Conservation (phyloP, 75 land plant genomes). For the Cupressus sempervirens region DNA sequence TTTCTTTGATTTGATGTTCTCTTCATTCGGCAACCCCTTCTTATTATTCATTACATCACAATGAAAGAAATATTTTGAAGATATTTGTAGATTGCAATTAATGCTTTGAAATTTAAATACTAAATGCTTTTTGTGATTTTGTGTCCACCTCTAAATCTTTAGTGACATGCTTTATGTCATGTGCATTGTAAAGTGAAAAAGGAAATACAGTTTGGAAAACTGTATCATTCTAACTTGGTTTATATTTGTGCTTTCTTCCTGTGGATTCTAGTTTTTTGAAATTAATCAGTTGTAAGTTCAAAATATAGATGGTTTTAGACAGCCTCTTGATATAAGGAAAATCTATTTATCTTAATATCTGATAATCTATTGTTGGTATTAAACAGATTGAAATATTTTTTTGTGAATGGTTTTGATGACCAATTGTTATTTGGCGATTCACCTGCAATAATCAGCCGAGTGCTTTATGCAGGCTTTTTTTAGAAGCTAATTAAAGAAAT, state of each 20-base stretch:
- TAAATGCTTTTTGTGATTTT: background rate
- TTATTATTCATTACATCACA: background rate
- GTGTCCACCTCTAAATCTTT: background rate
- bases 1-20: background rate
- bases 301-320: background rate
- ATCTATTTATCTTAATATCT: background rate
- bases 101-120: background rate
- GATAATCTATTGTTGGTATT: background rate
- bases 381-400: too few species aligned
- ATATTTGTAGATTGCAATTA: background rate
- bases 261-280: background rate
- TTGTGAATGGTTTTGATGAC: background rate
- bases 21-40: background rate
- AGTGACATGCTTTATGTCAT: background rate
- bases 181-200: background rate
- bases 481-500: background rate
- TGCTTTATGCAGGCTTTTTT: background rate
- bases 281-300: background rate
- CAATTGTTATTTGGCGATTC: background rate
- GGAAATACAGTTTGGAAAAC: background rate
- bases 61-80: background rate
- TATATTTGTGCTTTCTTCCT: background rate
- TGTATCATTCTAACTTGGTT: background rate
- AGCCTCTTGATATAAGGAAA: background rate
- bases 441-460: background rate